Percentiles rank a stretch among this genome's conserved stretches.
These are phyloP conservation scores for Jatropha multifida DNA, from an alignment of 441 rosid species.

Conservation along the genomic window DNA sequence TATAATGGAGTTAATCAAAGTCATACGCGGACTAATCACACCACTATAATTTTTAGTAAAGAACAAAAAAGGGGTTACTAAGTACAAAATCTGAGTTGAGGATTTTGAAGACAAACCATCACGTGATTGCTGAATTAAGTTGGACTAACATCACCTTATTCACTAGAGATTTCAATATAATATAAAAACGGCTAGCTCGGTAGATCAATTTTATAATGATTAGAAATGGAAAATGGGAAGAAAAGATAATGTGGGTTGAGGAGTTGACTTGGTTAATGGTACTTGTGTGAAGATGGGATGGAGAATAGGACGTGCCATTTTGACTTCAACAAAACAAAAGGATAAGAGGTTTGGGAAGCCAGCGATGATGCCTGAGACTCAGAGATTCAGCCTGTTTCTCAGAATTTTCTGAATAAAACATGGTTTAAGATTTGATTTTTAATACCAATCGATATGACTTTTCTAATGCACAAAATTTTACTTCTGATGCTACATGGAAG, in stretches of 20 bases:
- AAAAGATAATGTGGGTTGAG: neutral
- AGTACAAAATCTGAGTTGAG: slow-evolving; percentile 28
- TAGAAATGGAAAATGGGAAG: neutral
- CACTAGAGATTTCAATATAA: no score
- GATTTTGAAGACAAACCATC: slow-evolving; percentile 21
- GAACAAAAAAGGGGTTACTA: slow-evolving; percentile 13
- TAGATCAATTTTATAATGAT: neutral
- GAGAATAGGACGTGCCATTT: neutral
- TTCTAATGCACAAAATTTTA: no score
- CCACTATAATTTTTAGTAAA: neutral
- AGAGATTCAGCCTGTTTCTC: slow-evolving; percentile 18
- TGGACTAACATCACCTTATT: neutral
- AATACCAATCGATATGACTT: no score
- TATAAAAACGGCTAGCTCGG: no score
- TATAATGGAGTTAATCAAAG: neutral
- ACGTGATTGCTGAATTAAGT: slow-evolving; percentile 8
- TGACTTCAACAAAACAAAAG: neutral
- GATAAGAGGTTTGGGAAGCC: neutral
- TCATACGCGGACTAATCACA: neutral
- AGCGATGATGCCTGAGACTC: neutral
- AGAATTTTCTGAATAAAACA: slow-evolving; percentile 6
- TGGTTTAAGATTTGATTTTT: neutral
- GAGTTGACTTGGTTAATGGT: neutral
- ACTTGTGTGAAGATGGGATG: neutral
- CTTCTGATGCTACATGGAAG: no score